Percentiles rank a stretch among this genome's conserved stretches.
Evolutionary conservation across 208 protist species (phyloP).

Genomic region (Endotrypanum monterogeii): DNA sequence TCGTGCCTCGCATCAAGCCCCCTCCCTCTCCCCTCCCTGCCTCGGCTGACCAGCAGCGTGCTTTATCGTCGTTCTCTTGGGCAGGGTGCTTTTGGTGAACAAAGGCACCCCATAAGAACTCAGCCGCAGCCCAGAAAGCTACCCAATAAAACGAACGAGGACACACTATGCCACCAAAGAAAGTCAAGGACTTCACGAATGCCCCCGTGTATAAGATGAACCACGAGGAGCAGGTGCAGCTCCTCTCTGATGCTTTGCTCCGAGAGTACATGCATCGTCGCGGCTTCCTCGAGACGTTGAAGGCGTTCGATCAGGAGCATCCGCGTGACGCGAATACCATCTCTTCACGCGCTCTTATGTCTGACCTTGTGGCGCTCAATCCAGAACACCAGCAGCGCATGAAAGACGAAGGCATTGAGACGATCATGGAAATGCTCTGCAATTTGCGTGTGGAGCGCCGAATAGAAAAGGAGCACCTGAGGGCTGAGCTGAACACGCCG

Average conservation of each 20-base stretch:
- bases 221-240: constrained; percentile 82
- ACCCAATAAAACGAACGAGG: not conserved
- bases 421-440: constrained; percentile 93
- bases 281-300: constrained; percentile 81
- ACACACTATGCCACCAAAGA: constrained; percentile 57
- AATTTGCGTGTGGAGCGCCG: constrained; percentile 76
- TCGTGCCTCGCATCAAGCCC: not conserved
- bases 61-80: not conserved
- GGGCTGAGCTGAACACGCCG: constrained; percentile 32
- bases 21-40: not conserved
- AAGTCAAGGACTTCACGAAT: constrained; percentile 47
- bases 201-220: constrained; percentile 67
- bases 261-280: constrained; percentile 93
- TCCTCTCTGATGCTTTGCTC: constrained; percentile 85
- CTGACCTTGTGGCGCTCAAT: constrained; percentile 80
- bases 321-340: constrained; percentile 81
- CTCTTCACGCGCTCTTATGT: constrained; percentile 85
- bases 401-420: constrained; percentile 80
- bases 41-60: not conserved
- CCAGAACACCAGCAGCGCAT: constrained; percentile 46
- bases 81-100: not conserved
- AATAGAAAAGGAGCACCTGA: constrained; percentile 49
- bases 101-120: not conserved
- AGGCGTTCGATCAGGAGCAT: constrained; percentile 85
- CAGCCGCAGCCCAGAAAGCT: not conserved